Base-by-base conservation (phyloP, 805 yeast genomes). In the Saturnispora ahearnii region DNA sequence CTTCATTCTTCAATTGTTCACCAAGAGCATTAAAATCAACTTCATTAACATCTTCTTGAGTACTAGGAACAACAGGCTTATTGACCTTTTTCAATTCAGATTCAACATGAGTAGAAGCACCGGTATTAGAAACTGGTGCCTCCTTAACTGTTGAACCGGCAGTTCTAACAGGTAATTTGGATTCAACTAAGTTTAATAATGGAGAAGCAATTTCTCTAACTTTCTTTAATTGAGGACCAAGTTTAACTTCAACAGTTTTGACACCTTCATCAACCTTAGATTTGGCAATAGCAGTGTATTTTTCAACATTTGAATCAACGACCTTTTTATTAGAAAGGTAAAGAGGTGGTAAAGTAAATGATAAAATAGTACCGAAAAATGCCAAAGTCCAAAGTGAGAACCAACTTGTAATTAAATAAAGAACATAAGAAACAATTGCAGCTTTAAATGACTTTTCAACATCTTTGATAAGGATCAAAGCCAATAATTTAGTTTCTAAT, bases 251-350 rank as follows among this genome's bases (percentile, higher is more conserved):
- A 44, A 73, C 70, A 29, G 59, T 24, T 41, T 68, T 61, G 51
- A 68, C 57, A 57, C 57, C 59, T 61, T 77, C 78, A 32, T 70
- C 59, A 30, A 79, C 60, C 66, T 81, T 79, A 41, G 70, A 74
- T 59, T 73, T 74, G 44, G 79, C 80, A 33, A 75, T 52, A 48
- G 71, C 64, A 45, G 72, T 61, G 57, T 65, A 69, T 45, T 72
- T 67, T 47, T 73, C 74, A 41, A 81, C 75, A 41, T 78, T 75
- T 44, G 77, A 77, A 69, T 85, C 89, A 62, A 90, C 84, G 72
- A 86, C 83, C 62, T 74, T 74, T 75, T 87, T 82, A 77, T 85
- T 81, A 57, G 75, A 74, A 59, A 78, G 70, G 74, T 90, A 91
- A 54, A 84, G 61, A 29, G 76, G 78, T 52, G 98, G 98, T 42